Evolutionary conservation across 352 stramenopile species (phyloP).

Genomic region (Phytophthora idaei): DNA sequence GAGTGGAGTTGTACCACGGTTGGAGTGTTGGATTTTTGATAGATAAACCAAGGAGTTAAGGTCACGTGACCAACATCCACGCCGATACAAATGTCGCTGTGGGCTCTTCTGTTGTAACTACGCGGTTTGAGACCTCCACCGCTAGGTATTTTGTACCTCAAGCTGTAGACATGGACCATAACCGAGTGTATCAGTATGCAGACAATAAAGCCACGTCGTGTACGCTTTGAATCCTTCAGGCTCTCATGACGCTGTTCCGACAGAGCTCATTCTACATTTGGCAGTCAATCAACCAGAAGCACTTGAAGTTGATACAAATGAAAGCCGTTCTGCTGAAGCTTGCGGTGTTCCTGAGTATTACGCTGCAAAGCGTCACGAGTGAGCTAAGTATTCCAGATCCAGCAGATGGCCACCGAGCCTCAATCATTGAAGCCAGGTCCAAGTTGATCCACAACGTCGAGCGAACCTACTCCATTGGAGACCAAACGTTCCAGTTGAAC

Average conservation of each 20-base stretch:
- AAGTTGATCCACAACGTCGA: slow-evolving; percentile 39
- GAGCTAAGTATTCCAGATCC: slow-evolving; percentile 27
- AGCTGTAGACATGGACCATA: not conserved
- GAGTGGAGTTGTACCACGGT: not conserved
- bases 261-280: slow-evolving; percentile 22
- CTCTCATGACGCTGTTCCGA: not conserved
- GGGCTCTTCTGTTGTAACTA: slow-evolving; percentile 24
- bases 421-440: slow-evolving; percentile 26
- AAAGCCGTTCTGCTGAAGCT: slow-evolving; percentile 5
- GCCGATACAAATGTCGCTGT: not conserved
- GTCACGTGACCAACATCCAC: slow-evolving; percentile 20
- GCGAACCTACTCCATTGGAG: slow-evolving; percentile 29
- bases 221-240: not conserved
- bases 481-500: slow-evolving; percentile 32
- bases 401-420: slow-evolving; percentile 32
- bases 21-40: slow-evolving; percentile 11
- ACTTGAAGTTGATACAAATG: not conserved
- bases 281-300: slow-evolving; percentile 4
- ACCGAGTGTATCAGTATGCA: not conserved
- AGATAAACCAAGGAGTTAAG: slow-evolving; percentile 5
- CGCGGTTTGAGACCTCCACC: slow-evolving; percentile 3
- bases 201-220: slow-evolving; percentile 3
- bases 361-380: slow-evolving; percentile 2
- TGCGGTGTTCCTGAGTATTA: slow-evolving; percentile 1
- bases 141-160: slow-evolving; percentile 1